phyloP scores from a whole-genome alignment of 1,139 yeast genomes.

The Blastobotrys capitulatus region DNA sequence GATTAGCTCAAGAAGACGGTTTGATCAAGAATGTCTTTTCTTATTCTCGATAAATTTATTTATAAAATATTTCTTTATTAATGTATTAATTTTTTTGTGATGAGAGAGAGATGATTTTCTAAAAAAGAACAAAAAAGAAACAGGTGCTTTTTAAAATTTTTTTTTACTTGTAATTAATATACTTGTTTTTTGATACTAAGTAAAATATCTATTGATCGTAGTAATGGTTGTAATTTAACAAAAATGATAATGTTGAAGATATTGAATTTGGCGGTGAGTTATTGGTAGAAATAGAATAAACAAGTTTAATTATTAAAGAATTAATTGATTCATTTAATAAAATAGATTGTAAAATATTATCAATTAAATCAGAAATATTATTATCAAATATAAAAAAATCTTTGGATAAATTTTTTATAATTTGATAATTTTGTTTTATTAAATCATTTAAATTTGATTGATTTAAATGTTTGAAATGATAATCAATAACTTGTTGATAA shows the following conservation, averaged over 20 bases:
- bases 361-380: not conserved
- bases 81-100: not conserved
- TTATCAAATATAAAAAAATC: slow-evolving; percentile 5
- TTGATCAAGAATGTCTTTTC: slow-evolving; percentile 97
- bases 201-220: not conserved
- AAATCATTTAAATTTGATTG: not conserved
- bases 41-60: slow-evolving; percentile 79
- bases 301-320: too few relatives aligned
- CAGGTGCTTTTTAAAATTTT: too few relatives aligned
- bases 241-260: not conserved
- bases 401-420: not conserved
- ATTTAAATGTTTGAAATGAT: slow-evolving; percentile 3
- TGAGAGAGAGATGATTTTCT: too few relatives aligned
- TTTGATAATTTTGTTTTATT: not conserved
- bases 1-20: slow-evolving; percentile 99
- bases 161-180: not conserved
- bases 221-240: slow-evolving; percentile 3
- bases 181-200: not conserved
- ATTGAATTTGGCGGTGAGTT: not conserved
- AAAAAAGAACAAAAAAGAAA: too few relatives aligned
- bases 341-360: not conserved
- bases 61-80: not conserved
- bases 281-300: too few relatives aligned
- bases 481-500: slow-evolving; percentile 3
- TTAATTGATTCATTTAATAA: not conserved